Percentiles rank a stretch among this genome's conserved stretches.
phyloP scores from a whole-genome alignment of 495 filamentous ascomycete species.

The Thozetella sp. region DNA sequence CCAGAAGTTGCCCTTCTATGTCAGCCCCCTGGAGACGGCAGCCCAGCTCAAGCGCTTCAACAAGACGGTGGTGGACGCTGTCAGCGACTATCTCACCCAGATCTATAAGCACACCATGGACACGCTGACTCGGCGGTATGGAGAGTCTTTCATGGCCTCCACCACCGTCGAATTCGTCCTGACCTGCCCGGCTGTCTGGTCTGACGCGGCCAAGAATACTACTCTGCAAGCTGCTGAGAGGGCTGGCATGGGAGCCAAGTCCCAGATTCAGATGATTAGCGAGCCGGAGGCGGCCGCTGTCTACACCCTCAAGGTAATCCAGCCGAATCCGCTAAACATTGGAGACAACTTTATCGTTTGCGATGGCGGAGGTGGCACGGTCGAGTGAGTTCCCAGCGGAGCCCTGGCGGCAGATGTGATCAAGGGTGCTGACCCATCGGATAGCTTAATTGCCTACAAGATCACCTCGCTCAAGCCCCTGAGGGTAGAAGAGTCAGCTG shows the following conservation, averaged over 20 bases:
- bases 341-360: constrained; percentile 76
- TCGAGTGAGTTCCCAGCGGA: constrained; percentile 43
- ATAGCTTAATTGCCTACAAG: constrained; percentile 67
- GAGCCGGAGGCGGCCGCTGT: constrained; percentile 79
- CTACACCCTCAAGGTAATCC: constrained; percentile 68
- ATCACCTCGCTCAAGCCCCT: constrained; percentile 61
- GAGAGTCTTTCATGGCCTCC: constrained; percentile 60
- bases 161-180: constrained; percentile 69
- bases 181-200: constrained; percentile 83
- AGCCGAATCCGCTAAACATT: constrained; percentile 62
- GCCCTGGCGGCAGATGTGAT: constrained; percentile 15
- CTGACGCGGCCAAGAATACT: constrained; percentile 70
- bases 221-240: constrained; percentile 65
- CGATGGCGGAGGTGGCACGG: constrained; percentile 79
- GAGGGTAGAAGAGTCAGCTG: constrained; percentile 63
- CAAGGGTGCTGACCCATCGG: constrained; percentile 19
- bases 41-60: constrained; percentile 68
- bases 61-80: constrained; percentile 61
- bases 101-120: constrained; percentile 75
- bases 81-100: constrained; percentile 69
- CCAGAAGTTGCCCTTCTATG: constrained; percentile 76
- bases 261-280: constrained; percentile 67
- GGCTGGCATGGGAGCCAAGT: constrained; percentile 65
- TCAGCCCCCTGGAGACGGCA: constrained; percentile 73
- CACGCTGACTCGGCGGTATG: constrained; percentile 66